Evolutionary conservation across 192 early-diverging fungal species (phyloP).

Genomic region (Coemansia sp.): DNA sequence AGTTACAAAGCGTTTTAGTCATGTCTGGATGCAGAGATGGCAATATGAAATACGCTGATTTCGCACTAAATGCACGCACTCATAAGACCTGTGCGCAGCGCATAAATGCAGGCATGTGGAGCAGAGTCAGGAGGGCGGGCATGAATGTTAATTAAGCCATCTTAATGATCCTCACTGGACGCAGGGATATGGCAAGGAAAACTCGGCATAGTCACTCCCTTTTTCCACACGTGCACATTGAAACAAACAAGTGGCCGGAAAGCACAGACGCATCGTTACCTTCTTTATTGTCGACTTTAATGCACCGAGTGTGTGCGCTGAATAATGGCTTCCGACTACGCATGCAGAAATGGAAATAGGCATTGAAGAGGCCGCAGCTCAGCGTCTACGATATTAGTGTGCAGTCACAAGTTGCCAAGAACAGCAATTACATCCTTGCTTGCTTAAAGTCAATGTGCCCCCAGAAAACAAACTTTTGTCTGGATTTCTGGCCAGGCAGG

Average conservation of each 20-base stretch:
- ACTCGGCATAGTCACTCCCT: no score
- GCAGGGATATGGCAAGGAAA: neutral
- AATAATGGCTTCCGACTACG: conserved; percentile 74
- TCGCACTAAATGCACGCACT: neutral
- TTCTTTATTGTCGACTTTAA: conserved; percentile 75
- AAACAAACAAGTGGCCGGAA: no score
- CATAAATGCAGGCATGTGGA: neutral
- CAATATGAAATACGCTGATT: conserved; percentile 4
- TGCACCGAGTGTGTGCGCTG: conserved; percentile 69
- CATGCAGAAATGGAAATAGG: neutral
- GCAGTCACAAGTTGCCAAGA: conserved; percentile 8
- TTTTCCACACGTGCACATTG: no score
- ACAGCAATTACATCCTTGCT: neutral
- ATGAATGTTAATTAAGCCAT: neutral
- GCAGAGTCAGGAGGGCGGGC: neutral
- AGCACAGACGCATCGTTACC: conserved; percentile 40
- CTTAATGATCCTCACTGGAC: neutral
- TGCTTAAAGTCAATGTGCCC: neutral
- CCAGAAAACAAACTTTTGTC: no score
- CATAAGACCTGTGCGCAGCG: conserved; percentile 5
- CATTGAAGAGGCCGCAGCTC: neutral
- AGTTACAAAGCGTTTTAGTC: conserved; percentile 1
- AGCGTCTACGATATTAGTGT: neutral
- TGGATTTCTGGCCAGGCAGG: neutral
- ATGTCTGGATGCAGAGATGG: conserved; percentile 4